Conservation (phyloP, 2,329 filamentous ascomycete genomes). For the Fusarium sp. region DNA sequence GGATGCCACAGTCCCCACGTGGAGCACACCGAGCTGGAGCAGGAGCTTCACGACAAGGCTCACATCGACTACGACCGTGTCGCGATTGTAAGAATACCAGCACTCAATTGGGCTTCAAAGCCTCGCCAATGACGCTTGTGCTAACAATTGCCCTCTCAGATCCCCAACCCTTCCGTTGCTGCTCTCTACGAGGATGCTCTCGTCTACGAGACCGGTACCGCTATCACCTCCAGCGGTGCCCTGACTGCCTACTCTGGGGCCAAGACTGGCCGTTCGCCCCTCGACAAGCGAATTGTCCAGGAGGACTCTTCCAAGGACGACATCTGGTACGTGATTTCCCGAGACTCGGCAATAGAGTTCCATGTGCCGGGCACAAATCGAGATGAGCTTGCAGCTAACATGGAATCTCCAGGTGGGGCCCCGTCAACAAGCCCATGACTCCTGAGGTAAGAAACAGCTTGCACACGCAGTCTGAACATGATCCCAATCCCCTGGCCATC, state of each 20-base stretch:
- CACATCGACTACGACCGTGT: conserved; percentile 99
- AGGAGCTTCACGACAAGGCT: conserved; percentile 96
- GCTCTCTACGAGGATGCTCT: conserved; percentile 99
- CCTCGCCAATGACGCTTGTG: neutral
- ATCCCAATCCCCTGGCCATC: conserved; percentile 1
- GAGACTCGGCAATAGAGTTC: conserved; percentile 26
- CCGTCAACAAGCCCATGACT: conserved; percentile 99
- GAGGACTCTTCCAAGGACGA: conserved; percentile 90
- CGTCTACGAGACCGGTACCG: conserved; percentile 95
- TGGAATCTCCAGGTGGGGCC: conserved; percentile 76
- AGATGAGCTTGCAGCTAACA: conserved; percentile 46
- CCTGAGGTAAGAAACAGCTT: conserved; percentile 75
- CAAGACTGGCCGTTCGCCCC: conserved; percentile 96
- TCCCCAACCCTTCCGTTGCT: conserved; percentile 93
- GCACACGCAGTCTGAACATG: conserved; percentile 7
- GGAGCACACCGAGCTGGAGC: conserved; percentile 95
- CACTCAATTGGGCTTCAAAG: neutral
- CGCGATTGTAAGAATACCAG: conserved; percentile 80
- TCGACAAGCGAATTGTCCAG: conserved; percentile 97
- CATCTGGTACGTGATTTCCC: conserved; percentile 73
- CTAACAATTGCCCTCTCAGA: conserved; percentile 54
- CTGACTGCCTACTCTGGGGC: conserved; percentile 97
- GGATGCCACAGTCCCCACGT: conserved; percentile 72
- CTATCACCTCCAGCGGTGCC: conserved; percentile 95
- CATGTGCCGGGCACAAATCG: conserved; percentile 21